Conservation (phyloP, 2,329 filamentous ascomycete species). For the Trichophyton schoenleinii region DNA sequence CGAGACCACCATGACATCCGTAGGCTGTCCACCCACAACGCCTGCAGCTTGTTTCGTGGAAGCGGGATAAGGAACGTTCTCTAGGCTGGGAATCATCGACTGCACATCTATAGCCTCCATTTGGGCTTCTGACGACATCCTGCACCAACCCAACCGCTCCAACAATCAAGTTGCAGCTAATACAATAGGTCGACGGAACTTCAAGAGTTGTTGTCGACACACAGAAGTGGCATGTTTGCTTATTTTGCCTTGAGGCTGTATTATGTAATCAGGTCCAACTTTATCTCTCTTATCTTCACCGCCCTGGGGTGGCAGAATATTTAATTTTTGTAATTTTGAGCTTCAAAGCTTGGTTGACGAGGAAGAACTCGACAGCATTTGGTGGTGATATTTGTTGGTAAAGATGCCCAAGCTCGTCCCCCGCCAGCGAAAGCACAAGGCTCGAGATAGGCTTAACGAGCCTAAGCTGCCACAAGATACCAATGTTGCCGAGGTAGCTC, state of each 20-base stretch:
- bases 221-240: not conserved
- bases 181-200: not conserved
- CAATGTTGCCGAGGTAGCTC: conserved; percentile 30
- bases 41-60: conserved; percentile 48
- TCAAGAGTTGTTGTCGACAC: not conserved
- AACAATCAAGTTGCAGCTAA: not conserved
- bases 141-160: not conserved
- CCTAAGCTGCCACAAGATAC: conserved; percentile 32
- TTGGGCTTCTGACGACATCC: not conserved
- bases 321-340: conserved; percentile 1
- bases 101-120: not conserved
- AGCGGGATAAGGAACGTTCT: conserved; percentile 53
- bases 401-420: conserved; percentile 40
- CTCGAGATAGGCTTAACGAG: conserved; percentile 22
- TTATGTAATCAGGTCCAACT: not conserved
- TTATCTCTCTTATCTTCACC: conserved; percentile 9
- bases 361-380: not conserved
- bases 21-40: conserved; percentile 53
- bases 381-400: not conserved
- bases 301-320: conserved; percentile 14
- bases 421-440: conserved; percentile 47
- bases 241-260: not conserved
- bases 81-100: not conserved
- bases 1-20: conserved; percentile 57
- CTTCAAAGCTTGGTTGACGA: not conserved